Evolutionary conservation across 2,329 filamentous ascomycete species (phyloP).

Genomic region (Diplodia corticola): DNA sequence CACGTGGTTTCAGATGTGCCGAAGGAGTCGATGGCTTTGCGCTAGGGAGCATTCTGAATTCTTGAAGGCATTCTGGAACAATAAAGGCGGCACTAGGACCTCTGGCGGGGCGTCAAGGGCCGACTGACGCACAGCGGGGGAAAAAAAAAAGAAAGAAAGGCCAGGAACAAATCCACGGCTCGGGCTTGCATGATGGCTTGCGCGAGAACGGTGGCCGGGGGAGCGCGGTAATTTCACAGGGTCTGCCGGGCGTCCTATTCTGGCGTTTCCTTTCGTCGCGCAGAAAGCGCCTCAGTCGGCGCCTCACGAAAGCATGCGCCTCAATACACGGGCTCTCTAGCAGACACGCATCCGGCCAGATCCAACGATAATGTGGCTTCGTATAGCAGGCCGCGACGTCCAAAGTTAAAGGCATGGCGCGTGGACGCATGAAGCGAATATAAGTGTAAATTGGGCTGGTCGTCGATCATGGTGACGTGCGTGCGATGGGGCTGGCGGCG

Average conservation of each 20-base stretch:
- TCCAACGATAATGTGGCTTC: constrained; percentile 14
- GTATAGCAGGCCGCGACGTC: constrained; percentile 15
- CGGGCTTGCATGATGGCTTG: neutral
- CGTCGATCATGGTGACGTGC: constrained; percentile 12
- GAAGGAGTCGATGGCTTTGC: neutral
- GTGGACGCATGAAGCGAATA: constrained; percentile 13
- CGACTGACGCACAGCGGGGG: neutral
- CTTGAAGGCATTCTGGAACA: neutral
- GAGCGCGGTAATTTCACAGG: neutral
- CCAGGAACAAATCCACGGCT: neutral
- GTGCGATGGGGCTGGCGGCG: neutral
- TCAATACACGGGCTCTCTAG: neutral
- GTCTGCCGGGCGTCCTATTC: neutral
- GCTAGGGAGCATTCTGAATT: neutral
- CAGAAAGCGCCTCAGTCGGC: neutral
- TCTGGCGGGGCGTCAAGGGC: neutral
- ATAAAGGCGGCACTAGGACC: neutral
- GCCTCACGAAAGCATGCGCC: neutral
- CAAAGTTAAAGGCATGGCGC: constrained; percentile 6
- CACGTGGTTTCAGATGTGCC: neutral
- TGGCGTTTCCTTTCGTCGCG: neutral
- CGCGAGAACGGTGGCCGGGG: neutral
- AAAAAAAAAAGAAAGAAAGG: neutral
- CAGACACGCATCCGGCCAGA: neutral
- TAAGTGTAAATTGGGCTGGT: neutral